phyloP scores from a whole-genome alignment of 2,329 filamentous ascomycete genomes.

The Thyridium curvatum region DNA sequence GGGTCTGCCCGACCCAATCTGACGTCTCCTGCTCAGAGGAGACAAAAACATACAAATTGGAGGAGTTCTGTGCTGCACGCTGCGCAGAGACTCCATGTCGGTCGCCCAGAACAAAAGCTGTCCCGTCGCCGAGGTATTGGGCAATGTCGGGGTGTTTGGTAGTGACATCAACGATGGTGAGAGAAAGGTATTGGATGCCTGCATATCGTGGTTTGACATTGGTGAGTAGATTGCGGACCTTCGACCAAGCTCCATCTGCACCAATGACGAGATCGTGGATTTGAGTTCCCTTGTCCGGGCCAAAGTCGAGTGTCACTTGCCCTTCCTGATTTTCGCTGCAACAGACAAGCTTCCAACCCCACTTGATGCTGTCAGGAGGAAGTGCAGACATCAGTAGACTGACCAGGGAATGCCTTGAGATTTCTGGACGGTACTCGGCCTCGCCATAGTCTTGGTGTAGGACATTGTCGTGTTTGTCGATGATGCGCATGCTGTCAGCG shows the following conservation, averaged over 20 bases:
- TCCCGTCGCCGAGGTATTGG: conserved; percentile 29
- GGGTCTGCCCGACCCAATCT: conserved; percentile 6
- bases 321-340: conserved; percentile 1
- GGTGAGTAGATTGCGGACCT: conserved; percentile 25
- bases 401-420: conserved; percentile 23
- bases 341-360: conserved; percentile 25
- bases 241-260: conserved; percentile 30
- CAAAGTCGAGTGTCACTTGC: conserved; percentile 12
- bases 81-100: conserved; percentile 28
- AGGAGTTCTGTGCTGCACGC: conserved; percentile 17
- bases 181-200: conserved; percentile 27
- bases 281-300: conserved; percentile 7
- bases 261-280: conserved; percentile 28
- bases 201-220: conserved; percentile 27
- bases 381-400: conserved; percentile 23
- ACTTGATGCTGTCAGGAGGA: conserved; percentile 24
- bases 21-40: conserved; percentile 12
- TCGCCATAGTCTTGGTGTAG: conserved; percentile 8
- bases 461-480: conserved; percentile 19
- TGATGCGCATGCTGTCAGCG: conserved; percentile 27
- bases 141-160: conserved; percentile 27
- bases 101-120: conserved; percentile 22
- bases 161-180: conserved; percentile 24
- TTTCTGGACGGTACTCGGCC: conserved; percentile 24
- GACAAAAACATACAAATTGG: conserved; percentile 19